Evolutionary conservation across 2,329 filamentous ascomycete species (phyloP), one percentile per base, ranked within the genome.

Genomic region (Curvularia spicifera): DNA sequence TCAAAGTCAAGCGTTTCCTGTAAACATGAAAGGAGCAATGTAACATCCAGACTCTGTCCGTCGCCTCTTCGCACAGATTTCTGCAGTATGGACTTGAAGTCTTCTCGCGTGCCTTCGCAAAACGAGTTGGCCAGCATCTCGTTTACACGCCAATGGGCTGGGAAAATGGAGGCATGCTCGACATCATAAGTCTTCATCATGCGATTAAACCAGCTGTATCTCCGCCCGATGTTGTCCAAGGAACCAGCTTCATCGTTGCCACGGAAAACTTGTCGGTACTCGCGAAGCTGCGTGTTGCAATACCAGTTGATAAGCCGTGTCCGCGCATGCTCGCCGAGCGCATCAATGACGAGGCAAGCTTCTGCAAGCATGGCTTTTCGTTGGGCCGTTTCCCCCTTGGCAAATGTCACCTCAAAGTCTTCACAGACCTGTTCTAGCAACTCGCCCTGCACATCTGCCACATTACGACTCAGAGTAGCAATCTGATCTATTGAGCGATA

Each of bases 401-500:
- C 89, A 78, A 98, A 99, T 0, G 91, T 90, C 57, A 97, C 85
- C 81, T 99, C 95, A 74, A 99, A 99, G 78, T 99, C 95, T 78
- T 98, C 95, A 76, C 95, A 99, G n/a, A 99, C 90, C 78, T 99
- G 95, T 80, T 99, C 95, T 56, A 97, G 81, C 57, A 99, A 80
- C 76, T 97, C 93, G 59, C 93, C 84, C 79, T 99, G 95, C 63
- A 99, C 83, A 69, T 98, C 95, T 5, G 93, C 90, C 35, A 99
- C 95, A 70, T 96, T 96, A 51, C 92, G 88, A 73, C 92, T 96
- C 63, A 99, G 83, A 0, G 91, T 91, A 28, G 95, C 95, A 74
- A 99, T 98, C 83, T 99, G 95, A 75, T 98, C 94, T 68, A 99
- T 98, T 69, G 93, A 97, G 58, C 95, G 85, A 77, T 98, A 99